A percentile compares a stretch with the other conserved stretches of the same genome.
phyloP scores from a whole-genome alignment of 2,329 filamentous ascomycete genomes.

The Acrodontium crateriforme region DNA sequence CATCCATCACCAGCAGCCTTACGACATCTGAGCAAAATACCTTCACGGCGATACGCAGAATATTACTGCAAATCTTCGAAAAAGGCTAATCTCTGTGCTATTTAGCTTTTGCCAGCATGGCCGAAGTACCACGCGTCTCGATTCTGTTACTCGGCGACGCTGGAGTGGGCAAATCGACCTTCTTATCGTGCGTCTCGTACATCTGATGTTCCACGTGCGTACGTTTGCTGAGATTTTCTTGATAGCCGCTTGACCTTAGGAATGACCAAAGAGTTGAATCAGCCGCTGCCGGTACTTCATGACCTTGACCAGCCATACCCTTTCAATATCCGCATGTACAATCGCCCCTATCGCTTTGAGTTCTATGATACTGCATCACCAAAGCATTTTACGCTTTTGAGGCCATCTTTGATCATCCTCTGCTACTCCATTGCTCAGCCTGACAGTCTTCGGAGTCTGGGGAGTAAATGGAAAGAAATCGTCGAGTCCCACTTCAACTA shows the following conservation, averaged over 20 bases:
- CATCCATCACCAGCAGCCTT: no score
- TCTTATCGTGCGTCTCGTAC: conserved; percentile 40
- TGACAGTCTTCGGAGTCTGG: conserved; percentile 34
- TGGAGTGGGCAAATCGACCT: conserved; percentile 48
- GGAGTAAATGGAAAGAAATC: conserved; percentile 28
- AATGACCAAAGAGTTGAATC: conserved; percentile 17
- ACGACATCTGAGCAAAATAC: no score
- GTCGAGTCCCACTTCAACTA: conserved; percentile 39
- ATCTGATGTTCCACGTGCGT: conserved; percentile 7
- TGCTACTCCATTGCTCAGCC: conserved; percentile 46
- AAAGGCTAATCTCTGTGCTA: no score
- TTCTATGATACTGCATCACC: conserved; percentile 45
- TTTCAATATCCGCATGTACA: conserved; percentile 45
- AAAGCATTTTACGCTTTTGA: conserved; percentile 41
- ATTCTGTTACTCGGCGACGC: conserved; percentile 46
- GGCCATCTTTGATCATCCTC: conserved; percentile 42
- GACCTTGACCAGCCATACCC: conserved; percentile 45
- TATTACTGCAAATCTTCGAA: no score
- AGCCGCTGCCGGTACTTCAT: conserved; percentile 30
- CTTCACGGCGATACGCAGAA: no score
- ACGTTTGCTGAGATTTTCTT: conserved; percentile 2
- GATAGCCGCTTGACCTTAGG: conserved; percentile 18
- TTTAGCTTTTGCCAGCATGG: no score
- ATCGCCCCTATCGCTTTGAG: conserved; percentile 39
- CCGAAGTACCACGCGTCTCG: conserved; percentile 25